phyloP scores from a whole-genome alignment of 2,329 filamentous ascomycete genomes.

The Exophiala calicioides region DNA sequence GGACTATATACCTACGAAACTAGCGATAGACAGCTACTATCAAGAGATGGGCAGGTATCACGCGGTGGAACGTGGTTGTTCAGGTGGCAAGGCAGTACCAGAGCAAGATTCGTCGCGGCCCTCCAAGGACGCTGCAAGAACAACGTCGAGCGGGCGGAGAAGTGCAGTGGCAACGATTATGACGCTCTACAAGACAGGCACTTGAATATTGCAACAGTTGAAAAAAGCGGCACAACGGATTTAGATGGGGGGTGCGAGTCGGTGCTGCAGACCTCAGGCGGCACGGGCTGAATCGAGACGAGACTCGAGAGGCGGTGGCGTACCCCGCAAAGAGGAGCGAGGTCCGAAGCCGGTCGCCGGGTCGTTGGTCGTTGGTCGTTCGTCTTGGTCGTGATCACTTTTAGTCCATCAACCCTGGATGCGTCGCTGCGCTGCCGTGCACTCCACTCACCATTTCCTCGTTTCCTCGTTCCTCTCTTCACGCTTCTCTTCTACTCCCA shows the following conservation, averaged over 20 bases:
- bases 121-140: no score
- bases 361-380: neutral
- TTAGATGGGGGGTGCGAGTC: neutral
- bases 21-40: no score
- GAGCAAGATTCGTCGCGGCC: no score
- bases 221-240: neutral
- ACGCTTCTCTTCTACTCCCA: neutral
- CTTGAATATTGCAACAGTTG: neutral
- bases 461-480: neutral
- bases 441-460: neutral
- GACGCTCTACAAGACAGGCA: no score
- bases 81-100: no score
- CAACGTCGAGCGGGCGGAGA: no score
- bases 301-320: neutral
- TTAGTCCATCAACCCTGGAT: neutral
- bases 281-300: neutral
- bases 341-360: constrained; percentile 6
- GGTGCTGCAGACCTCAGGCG: no score
- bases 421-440: neutral
- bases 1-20: no score
- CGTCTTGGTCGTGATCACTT: no score
- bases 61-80: no score
- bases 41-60: no score
- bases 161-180: no score
- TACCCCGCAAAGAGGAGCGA: constrained; percentile 12